Evolutionary conservation across 129 eudicot genomes (phyloP).

Genomic region (Gnaphalium uliginosum): DNA sequence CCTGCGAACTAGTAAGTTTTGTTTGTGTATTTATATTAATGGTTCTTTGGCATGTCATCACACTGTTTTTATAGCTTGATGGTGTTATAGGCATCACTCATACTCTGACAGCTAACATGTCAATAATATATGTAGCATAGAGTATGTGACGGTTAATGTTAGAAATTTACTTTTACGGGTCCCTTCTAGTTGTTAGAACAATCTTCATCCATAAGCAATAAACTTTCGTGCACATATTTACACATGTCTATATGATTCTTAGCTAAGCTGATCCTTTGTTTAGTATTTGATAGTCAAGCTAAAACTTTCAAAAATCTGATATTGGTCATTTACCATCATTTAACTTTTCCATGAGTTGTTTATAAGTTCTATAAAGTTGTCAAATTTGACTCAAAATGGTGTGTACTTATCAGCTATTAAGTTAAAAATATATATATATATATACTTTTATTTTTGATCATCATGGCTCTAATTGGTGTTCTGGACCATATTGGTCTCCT

Average conservation of each 20-base stretch:
- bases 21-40: neutral
- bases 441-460: neutral
- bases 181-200: neutral
- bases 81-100: neutral
- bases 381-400: neutral
- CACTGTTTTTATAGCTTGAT: neutral
- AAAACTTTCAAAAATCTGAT: neutral
- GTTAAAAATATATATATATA: no score
- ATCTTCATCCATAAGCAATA: neutral
- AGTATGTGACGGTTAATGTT: neutral
- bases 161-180: neutral
- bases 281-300: neutral
- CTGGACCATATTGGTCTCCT: neutral
- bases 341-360: neutral
- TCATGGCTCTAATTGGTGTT: neutral
- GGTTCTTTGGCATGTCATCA: neutral
- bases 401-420: neutral
- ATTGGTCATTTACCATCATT: neutral
- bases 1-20: conserved; percentile 65
- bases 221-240: neutral
- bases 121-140: neutral
- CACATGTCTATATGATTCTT: neutral
- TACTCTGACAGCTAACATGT: neutral
- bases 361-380: neutral
- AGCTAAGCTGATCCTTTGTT: neutral